phyloP scores from a whole-genome alignment of 1,139 yeast genomes.

The Debaryomyces fabryi region DNA sequence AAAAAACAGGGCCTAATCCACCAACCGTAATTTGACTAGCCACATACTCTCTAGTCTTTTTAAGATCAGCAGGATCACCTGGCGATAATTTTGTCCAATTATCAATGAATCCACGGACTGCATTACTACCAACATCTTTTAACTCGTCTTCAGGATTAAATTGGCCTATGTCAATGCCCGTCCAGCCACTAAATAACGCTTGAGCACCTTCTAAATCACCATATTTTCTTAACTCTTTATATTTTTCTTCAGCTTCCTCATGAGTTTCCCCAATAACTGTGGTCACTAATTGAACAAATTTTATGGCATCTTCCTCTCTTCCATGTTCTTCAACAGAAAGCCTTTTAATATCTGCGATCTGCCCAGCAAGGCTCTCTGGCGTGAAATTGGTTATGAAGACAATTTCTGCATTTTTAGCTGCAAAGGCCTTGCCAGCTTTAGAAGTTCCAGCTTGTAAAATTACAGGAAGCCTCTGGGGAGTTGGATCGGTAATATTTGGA shows the following conservation, averaged over 20 bases:
- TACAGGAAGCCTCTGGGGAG: slow-evolving; percentile 48
- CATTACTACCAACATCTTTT: slow-evolving; percentile 30
- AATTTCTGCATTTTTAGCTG: slow-evolving; percentile 49
- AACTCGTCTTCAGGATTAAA: slow-evolving; percentile 33
- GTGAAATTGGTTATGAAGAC: slow-evolving; percentile 39
- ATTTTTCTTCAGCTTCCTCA: slow-evolving; percentile 37
- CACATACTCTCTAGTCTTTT: slow-evolving; percentile 29
- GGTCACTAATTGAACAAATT: slow-evolving; percentile 36
- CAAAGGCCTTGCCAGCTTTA: slow-evolving; percentile 43
- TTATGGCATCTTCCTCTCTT: slow-evolving; percentile 38
- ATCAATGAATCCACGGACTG: slow-evolving; percentile 31
- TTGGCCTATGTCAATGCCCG: slow-evolving; percentile 37
- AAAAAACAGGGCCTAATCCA: slow-evolving; percentile 31
- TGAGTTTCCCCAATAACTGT: slow-evolving; percentile 38
- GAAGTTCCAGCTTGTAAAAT: slow-evolving; percentile 54
- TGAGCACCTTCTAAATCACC: slow-evolving; percentile 46
- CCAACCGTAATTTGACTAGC: slow-evolving; percentile 33
- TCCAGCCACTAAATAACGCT: slow-evolving; percentile 41
- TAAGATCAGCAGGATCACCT: slow-evolving; percentile 27
- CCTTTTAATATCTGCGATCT: slow-evolving; percentile 30
- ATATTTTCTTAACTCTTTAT: slow-evolving; percentile 29
- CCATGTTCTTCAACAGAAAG: slow-evolving; percentile 33
- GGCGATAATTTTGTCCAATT: slow-evolving; percentile 36
- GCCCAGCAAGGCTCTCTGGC: slow-evolving; percentile 30
- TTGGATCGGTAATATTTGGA: slow-evolving; percentile 45